Base-by-base conservation (phyloP, 768 basidiomycete species). In the Naganishia vishniacii region DNA sequence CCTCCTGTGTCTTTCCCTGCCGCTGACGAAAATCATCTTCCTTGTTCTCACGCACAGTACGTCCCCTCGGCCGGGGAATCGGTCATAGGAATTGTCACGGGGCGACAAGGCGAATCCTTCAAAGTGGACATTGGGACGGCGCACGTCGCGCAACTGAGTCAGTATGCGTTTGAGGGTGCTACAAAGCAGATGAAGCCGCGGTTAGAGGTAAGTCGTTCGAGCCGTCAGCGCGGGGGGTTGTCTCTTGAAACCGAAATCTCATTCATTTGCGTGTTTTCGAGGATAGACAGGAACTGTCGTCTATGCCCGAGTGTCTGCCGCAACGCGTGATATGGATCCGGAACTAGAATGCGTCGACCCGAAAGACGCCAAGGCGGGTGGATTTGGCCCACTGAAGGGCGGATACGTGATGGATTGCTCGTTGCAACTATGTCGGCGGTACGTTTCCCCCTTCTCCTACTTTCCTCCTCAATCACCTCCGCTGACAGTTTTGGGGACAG, bases 241-340 rank as follows among this genome's bases (percentile, higher is more conserved):
- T n/a, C n/a, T n/a, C n/a, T n/a, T n/a, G n/a, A n/a, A n/a, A n/a
- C n/a, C n/a, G n/a, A n/a, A n/a, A n/a, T n/a, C n/a, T 49, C 3
- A 47, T 32, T 18, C 4, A 20, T 28, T 47, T 6, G 18, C 28
- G 44, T 37, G 45, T 5, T 31, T n/a, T n/a, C n/a, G n/a, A 31
- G 20, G 12, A 7, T 68, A 97, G 94, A 86, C 97, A 48, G 94
- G 94, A 29, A 84, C 87, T 4, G 78, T 97, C 32, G 83, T 99
- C 1, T 98, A 94, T 75, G 91, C 91, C 0, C 84, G 93, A 26
- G 86, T 99, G 31, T 91, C 91, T 15, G 80, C 94, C 23, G 92
- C 95, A 5, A 91, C 93, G 72, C 89, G 91, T 72, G 93, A 98
- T 75, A 93, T 97, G 89, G 95, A 99, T 61, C 93, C 95, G 0